Base-by-base conservation (phyloP, 768 basidiomycete genomes). In the Daedaleopsis sinensis region DNA sequence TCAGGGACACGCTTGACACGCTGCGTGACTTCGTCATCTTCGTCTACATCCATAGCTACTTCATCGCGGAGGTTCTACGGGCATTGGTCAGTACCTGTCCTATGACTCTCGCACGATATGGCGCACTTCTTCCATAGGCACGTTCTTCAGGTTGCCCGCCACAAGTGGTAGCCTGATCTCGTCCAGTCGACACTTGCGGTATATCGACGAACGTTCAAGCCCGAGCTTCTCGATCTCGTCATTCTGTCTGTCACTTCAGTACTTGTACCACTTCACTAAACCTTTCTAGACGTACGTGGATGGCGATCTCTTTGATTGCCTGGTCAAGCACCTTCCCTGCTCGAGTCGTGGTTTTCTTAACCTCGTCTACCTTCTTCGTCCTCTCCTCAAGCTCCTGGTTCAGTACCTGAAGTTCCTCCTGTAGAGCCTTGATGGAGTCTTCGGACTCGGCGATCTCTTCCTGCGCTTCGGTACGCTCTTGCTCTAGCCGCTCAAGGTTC, bases 121-220 rank as follows among this genome's bases (percentile, higher is more conserved):
- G 39, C 78, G 43, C 51, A 93, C 94, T 86, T 98, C 97, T 71
- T 98, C 95, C 86, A 98, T 91, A 0, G 96, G 92, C 2, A 98
- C 93, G 66, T 91, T 85, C 73, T 86, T 89, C 57, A 98, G 77
- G 68, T 86, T 83, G 7, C 96, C 97, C 57, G 82, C 73, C 15
- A 81, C 66, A 13, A 98, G 77, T 0, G 96, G 95, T 18, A 99
- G 73, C 60, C 83, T 83, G 66, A 98, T 90, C 68, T 97, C 95
- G 64, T 99, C 97, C 47, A 99, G 80, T 64, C 94, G 85, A 74
- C 96, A 98, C 70, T 92, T 93, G 16, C 96, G 85, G 72, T 98
- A 98, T 49, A 92, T 83, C 0, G 88, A 79, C 23, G 94, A 92
- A 23, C 96, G 82, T 69, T 98, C 96, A 49, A 93, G 80, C 0